Evolutionary conservation across 176 grass and related monocot genomes (phyloP).

Genomic region (Elymus sibiricus): DNA sequence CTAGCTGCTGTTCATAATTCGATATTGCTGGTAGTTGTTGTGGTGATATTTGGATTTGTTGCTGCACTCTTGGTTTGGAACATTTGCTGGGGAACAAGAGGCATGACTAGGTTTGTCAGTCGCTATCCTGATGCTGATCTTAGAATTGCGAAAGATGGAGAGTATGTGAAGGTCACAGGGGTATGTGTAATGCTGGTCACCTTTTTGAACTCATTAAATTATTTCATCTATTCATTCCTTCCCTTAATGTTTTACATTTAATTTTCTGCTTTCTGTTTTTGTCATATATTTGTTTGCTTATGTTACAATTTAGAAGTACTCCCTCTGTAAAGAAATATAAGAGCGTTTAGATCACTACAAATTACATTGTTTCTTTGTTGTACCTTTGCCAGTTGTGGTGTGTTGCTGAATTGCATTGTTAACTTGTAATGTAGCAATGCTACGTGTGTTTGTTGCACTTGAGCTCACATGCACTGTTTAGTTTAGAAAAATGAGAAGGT

Average conservation of each 20-base stretch:
- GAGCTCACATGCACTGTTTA: too few species aligned
- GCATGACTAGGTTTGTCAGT: constrained; percentile 51
- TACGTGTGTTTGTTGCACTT: not conserved
- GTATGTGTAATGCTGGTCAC: constrained; percentile 43
- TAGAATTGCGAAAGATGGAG: constrained; percentile 71
- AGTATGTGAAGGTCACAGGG: constrained; percentile 91
- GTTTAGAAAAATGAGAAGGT: too few species aligned
- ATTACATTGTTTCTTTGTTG: not conserved
- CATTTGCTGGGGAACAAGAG: constrained; percentile 55
- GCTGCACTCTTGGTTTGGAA: constrained; percentile 66
- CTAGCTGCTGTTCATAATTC: constrained; percentile 59
- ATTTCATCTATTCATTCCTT: not conserved
- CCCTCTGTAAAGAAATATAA: too few species aligned
- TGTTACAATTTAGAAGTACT: constrained; percentile 10
- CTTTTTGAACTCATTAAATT: constrained; percentile 1
- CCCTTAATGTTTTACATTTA: not conserved
- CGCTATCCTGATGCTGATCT: constrained; percentile 82
- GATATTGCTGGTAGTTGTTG: constrained; percentile 50
- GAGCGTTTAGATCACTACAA: too few species aligned
- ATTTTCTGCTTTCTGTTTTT: not conserved
- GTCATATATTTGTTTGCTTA: not conserved
- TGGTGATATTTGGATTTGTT: constrained; percentile 50
- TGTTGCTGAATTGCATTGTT: constrained; percentile 4
- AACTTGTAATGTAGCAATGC: not conserved
- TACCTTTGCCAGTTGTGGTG: not conserved